Percentiles rank a stretch among this genome's conserved stretches.
These are phyloP conservation scores for Pelargonium myrrhifolium DNA, from an alignment of 441 rosid species.

Conservation along the genomic window DNA sequence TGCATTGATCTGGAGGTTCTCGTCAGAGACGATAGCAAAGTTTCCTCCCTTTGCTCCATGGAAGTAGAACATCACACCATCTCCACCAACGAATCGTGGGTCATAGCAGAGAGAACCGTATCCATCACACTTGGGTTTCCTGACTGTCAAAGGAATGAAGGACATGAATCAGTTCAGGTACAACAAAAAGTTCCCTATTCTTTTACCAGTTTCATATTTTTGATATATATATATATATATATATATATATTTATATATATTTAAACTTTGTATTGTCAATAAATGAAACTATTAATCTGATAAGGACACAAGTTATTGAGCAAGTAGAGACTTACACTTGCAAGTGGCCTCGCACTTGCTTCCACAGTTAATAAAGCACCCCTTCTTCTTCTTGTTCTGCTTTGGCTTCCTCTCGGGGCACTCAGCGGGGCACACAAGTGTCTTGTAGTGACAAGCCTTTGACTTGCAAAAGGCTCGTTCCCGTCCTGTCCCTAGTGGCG, in stretches of 20 bases:
- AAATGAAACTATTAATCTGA: no score
- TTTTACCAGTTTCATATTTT: background rate
- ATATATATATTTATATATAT: no score
- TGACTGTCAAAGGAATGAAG: conserved; percentile 38
- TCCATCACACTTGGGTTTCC: conserved; percentile 64
- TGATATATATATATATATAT: background rate
- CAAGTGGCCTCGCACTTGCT: conserved; percentile 73
- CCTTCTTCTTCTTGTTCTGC: conserved; percentile 54
- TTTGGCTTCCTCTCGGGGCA: conserved; percentile 64
- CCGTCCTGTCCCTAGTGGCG: conserved; percentile 30
- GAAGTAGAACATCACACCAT: conserved; percentile 87
- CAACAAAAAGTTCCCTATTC: background rate
- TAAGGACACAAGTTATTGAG: background rate
- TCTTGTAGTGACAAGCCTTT: conserved; percentile 31
- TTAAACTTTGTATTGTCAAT: no score
- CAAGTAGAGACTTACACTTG: conserved; percentile 45
- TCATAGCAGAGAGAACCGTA: conserved; percentile 81
- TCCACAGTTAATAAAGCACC: conserved; percentile 58
- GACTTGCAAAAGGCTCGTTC: conserved; percentile 46
- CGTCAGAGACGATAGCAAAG: conserved; percentile 75
- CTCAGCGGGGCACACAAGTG: conserved; percentile 60
- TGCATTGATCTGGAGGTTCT: conserved; percentile 73
- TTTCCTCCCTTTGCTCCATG: conserved; percentile 76
- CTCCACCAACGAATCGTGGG: conserved; percentile 81
- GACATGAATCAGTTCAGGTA: background rate